Conservation (phyloP, 2,329 filamentous ascomycete species). For the Alternaria consortialis region DNA sequence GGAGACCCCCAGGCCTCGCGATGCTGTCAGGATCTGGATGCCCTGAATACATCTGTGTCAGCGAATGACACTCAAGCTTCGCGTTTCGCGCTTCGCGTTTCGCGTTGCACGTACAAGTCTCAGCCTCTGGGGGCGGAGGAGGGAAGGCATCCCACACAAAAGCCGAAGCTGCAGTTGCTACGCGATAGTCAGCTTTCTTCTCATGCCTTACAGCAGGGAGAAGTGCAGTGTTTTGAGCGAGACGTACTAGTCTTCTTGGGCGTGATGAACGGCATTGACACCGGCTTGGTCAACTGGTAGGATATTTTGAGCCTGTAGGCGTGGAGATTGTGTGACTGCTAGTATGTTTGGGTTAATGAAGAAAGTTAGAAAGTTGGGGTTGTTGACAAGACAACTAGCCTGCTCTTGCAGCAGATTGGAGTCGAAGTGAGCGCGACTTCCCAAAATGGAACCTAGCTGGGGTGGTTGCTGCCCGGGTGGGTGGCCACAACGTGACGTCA, state of each 20-base stretch:
- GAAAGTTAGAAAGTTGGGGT: background rate
- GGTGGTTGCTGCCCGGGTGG: background rate
- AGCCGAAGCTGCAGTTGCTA: background rate
- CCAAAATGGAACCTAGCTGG: background rate
- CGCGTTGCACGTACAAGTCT: slow-evolving; percentile 9
- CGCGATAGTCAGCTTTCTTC: background rate
- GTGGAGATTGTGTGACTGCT: background rate
- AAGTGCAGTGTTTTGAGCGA: background rate
- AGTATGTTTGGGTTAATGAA: background rate
- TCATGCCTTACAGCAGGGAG: background rate
- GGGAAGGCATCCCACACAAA: slow-evolving; percentile 22
- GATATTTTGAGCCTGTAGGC: background rate
- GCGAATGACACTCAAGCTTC: background rate
- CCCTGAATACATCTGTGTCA: background rate
- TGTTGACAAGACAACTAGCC: background rate
- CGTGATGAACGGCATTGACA: slow-evolving; percentile 1
- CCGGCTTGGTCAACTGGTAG: background rate
- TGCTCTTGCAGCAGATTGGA: background rate
- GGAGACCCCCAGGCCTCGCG: slow-evolving; percentile 2
- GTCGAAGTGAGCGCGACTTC: background rate
- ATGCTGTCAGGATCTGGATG: slow-evolving; percentile 16
- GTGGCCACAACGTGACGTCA: background rate
- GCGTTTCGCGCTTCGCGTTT: no score
- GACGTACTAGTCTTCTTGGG: background rate
- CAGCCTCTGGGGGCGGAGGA: slow-evolving; percentile 11